Percentiles rank a stretch among this genome's conserved stretches.
These are phyloP conservation scores for Beauveria bassiana DNA, from an alignment of 2,329 filamentous ascomycete genomes.

Conservation along the genomic window DNA sequence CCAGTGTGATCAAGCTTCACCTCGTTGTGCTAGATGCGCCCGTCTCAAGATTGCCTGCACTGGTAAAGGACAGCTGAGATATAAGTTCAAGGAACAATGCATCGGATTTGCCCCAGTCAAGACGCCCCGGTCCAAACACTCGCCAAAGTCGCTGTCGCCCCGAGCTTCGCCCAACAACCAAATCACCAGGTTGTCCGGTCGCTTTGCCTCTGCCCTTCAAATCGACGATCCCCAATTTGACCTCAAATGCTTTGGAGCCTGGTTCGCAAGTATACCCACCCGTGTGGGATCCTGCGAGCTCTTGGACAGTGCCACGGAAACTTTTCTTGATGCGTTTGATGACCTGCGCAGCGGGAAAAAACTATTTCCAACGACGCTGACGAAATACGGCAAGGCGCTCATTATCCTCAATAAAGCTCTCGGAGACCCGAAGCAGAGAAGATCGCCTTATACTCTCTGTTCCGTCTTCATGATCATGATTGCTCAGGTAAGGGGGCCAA, in stretches of 20 bases:
- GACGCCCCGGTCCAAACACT: neutral
- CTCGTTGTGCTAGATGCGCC: slow-evolving; percentile 37
- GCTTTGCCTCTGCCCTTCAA: slow-evolving; percentile 25
- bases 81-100: slow-evolving; percentile 38
- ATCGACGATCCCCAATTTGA: slow-evolving; percentile 39
- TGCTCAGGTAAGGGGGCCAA: slow-evolving; percentile 21
- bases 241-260: slow-evolving; percentile 37
- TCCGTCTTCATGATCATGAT: slow-evolving; percentile 31
- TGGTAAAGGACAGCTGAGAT: slow-evolving; percentile 38
- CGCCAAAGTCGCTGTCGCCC: slow-evolving; percentile 2
- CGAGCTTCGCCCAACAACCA: slow-evolving; percentile 23
- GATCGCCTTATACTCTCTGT: slow-evolving; percentile 26
- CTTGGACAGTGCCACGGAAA: slow-evolving; percentile 31
- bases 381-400: slow-evolving; percentile 25
- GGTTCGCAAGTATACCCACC: slow-evolving; percentile 35
- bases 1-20: slow-evolving; percentile 39
- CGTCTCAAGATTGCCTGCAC: slow-evolving; percentile 36
- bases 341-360: slow-evolving; percentile 18
- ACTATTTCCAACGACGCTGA: slow-evolving; percentile 17
- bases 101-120: neutral
- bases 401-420: slow-evolving; percentile 20
- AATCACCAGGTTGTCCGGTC: slow-evolving; percentile 17
- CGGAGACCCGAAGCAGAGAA: slow-evolving; percentile 20
- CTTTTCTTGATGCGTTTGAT: slow-evolving; percentile 21
- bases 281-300: slow-evolving; percentile 38